These are phyloP conservation scores for Dimocarpus longan DNA, from an alignment of 345 rosid genomes.

Conservation along the genomic window DNA sequence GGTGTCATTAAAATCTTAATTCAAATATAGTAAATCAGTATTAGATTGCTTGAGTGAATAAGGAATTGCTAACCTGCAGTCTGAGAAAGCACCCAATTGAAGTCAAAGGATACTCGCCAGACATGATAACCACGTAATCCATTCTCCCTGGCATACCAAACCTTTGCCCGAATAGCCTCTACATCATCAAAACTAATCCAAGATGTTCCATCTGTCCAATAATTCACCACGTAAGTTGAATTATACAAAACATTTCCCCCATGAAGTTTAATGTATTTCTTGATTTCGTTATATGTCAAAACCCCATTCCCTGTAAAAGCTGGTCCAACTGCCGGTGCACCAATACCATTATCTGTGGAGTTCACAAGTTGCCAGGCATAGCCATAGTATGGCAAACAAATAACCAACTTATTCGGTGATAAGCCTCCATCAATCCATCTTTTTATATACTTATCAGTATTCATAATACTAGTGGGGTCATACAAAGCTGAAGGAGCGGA, in stretches of 20 bases:
- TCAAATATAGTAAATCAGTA: too few species aligned
- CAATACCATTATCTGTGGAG: too few species aligned
- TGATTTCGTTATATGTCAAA: constrained; percentile 26
- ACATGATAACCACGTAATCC: constrained; percentile 42
- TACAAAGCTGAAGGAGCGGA: constrained; percentile 27
- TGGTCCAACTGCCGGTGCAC: background rate
- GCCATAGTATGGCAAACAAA: too few species aligned
- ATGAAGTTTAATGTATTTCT: constrained; percentile 27
- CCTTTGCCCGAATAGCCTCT: constrained; percentile 41
- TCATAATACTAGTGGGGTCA: constrained; percentile 15
- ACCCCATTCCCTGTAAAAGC: constrained; percentile 20
- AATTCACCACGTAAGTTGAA: constrained; percentile 9
- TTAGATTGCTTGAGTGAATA: background rate
- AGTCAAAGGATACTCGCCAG: constrained; percentile 36
- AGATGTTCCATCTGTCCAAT: constrained; percentile 35
- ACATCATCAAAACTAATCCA: constrained; percentile 54
- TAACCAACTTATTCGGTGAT: constrained; percentile 4
- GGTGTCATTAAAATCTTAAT: too few species aligned
- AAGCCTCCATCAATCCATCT: constrained; percentile 17
- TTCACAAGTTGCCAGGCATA: too few species aligned
- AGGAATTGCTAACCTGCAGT: constrained; percentile 27
- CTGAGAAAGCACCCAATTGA: constrained; percentile 41
- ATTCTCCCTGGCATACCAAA: constrained; percentile 38
- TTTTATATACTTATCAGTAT: constrained; percentile 16
- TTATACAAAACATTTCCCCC: constrained; percentile 31